Evolutionary conservation across 768 basidiomycete species (phyloP).

Genomic region (Kwoniella newhampshirensis): DNA sequence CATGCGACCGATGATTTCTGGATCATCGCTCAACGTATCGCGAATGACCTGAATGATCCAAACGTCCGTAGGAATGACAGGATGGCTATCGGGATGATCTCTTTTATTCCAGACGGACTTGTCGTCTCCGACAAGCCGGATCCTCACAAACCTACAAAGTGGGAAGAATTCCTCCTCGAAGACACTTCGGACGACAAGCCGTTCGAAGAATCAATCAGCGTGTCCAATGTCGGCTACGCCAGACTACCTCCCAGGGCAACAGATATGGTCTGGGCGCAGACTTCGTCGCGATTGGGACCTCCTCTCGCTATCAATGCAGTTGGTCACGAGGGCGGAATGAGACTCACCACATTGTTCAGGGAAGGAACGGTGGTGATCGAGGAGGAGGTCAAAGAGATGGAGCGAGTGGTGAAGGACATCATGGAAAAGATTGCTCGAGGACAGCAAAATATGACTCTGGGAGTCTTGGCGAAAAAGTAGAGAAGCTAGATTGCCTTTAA

Average conservation of each 20-base stretch:
- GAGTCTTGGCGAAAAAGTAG: no score
- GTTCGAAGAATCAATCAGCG: slow-evolving; percentile 5
- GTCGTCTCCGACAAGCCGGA: neutral
- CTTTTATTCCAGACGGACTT: slow-evolving; percentile 25
- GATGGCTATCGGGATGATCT: slow-evolving; percentile 22
- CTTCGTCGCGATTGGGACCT: slow-evolving; percentile 13
- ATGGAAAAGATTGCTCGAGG: slow-evolving; percentile 13
- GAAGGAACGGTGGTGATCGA: slow-evolving; percentile 16
- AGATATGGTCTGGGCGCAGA: slow-evolving; percentile 30
- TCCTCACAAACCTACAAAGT: slow-evolving; percentile 14
- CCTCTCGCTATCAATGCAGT: slow-evolving; percentile 17
- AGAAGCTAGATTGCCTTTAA: no score
- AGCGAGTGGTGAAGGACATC: slow-evolving; percentile 14
- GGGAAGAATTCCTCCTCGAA: slow-evolving; percentile 28
- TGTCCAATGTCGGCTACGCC: slow-evolving; percentile 28
- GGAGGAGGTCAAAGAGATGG: slow-evolving; percentile 17
- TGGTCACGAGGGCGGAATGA: slow-evolving; percentile 26
- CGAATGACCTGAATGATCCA: slow-evolving; percentile 5
- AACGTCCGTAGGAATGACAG: slow-evolving; percentile 1
- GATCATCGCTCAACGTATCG: slow-evolving; percentile 3
- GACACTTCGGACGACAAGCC: slow-evolving; percentile 4
- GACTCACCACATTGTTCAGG: slow-evolving; percentile 18
- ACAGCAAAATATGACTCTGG: no score
- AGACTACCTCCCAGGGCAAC: slow-evolving; percentile 11
- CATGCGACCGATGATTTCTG: slow-evolving; percentile 16